Evolutionary conservation across 441 rosid genomes (phyloP).

Genomic region (Euphorbia corollata): DNA sequence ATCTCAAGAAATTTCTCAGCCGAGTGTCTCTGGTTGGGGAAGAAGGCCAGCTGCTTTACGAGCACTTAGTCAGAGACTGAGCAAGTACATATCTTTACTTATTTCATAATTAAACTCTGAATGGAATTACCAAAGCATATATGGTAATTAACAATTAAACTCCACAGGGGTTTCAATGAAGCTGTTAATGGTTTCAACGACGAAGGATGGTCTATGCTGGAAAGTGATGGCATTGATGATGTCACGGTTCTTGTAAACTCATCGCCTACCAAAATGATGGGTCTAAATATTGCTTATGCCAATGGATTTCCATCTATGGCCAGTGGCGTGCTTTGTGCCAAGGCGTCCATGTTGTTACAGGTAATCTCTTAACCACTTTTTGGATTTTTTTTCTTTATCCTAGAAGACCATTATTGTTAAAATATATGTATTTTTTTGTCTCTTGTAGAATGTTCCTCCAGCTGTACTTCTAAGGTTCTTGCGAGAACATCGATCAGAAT

Average conservation of each 20-base stretch:
- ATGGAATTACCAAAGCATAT: background rate
- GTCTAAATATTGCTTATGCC: conserved; percentile 59
- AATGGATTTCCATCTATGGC: conserved; percentile 77
- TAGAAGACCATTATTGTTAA: background rate
- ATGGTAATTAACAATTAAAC: conserved; percentile 13
- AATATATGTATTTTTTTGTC: background rate
- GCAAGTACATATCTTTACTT: conserved; percentile 47
- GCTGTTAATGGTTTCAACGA: conserved; percentile 89
- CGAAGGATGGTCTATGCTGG: conserved; percentile 92
- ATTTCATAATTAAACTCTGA: background rate
- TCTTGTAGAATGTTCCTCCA: conserved; percentile 79
- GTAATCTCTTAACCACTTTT: conserved; percentile 21
- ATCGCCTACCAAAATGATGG: conserved; percentile 83
- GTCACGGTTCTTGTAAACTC: conserved; percentile 84
- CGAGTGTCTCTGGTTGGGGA: conserved; percentile 81
- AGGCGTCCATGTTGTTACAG: conserved; percentile 96
- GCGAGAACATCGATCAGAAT: conserved; percentile 96
- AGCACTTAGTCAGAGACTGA: conserved; percentile 84
- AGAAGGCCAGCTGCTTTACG: conserved; percentile 92
- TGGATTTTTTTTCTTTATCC: background rate
- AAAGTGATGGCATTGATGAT: conserved; percentile 84
- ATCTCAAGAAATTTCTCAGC: conserved; percentile 78
- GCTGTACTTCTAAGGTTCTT: conserved; percentile 83
- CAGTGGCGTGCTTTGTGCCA: conserved; percentile 76
- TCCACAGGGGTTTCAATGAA: conserved; percentile 79